These are phyloP conservation scores for Scedosporium boydii DNA, from an alignment of 2,329 filamentous ascomycete species.

Conservation along the genomic window DNA sequence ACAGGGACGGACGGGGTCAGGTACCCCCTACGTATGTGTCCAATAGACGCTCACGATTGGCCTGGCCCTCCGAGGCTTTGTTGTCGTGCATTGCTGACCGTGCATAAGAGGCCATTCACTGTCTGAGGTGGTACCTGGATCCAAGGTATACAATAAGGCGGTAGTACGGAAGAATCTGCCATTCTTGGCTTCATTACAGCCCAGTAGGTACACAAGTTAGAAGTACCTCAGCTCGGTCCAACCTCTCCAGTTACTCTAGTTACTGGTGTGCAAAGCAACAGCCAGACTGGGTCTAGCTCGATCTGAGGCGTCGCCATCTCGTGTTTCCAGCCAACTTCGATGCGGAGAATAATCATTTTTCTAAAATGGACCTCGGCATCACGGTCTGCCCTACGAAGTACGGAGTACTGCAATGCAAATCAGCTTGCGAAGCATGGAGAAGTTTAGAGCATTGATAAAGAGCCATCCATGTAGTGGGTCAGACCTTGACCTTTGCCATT, in stretches of 20 bases:
- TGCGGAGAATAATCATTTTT: not conserved
- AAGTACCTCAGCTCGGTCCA: not conserved
- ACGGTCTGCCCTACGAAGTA: too few species aligned
- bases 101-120: not conserved
- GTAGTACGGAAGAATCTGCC: not conserved
- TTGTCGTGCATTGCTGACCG: constrained; percentile 1
- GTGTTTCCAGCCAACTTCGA: not conserved
- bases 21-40: not conserved
- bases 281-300: not conserved
- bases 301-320: not conserved
- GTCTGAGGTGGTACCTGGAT: not conserved
- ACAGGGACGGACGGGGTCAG: not conserved
- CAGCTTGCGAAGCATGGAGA: too few species aligned
- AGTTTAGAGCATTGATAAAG: too few species aligned
- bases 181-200: not conserved
- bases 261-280: not conserved
- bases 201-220: not conserved
- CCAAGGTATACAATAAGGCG: not conserved
- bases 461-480: too few species aligned
- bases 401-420: too few species aligned
- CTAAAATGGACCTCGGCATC: too few species aligned
- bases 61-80: constrained; percentile 1
- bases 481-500: too few species aligned
- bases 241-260: not conserved
- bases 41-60: not conserved